phyloP scores from a whole-genome alignment of 1,284 basidiomycete species.

The Phlebopus sp. region DNA sequence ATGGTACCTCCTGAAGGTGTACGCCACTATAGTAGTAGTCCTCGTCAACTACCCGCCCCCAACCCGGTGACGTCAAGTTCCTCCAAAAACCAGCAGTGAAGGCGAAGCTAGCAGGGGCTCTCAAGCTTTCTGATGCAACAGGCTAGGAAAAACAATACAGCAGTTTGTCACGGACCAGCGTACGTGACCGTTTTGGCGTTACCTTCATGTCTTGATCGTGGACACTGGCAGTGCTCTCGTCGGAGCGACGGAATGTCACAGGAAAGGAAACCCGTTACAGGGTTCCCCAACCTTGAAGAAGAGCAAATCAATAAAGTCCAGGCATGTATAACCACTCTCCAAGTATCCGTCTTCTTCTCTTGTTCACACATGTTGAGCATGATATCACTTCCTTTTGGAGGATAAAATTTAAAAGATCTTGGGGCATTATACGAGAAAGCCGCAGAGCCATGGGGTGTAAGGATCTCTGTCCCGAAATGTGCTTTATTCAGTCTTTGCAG shows the following conservation, averaged over 20 bases:
- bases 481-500: conserved; percentile 20
- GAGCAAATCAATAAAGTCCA: conserved; percentile 43
- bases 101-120: conserved; percentile 41
- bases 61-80: conserved; percentile 51
- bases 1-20: no score
- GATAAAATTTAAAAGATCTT: conserved; percentile 53
- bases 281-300: conserved; percentile 75
- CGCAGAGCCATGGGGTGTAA: conserved; percentile 52
- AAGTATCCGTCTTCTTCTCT: neutral
- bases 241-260: conserved; percentile 29
- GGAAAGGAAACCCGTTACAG: conserved; percentile 64
- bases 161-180: conserved; percentile 79
- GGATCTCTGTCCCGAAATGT: conserved; percentile 14
- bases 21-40: no score
- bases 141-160: conserved; percentile 49
- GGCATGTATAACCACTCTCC: conserved; percentile 18
- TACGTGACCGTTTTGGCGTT: conserved; percentile 19
- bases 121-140: no score
- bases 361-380: conserved; percentile 17
- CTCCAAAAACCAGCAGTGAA: conserved; percentile 57
- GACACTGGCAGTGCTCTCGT: conserved; percentile 15
- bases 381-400: conserved; percentile 69
- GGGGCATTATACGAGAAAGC: conserved; percentile 48
- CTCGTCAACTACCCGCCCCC: no score
- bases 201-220: no score